phyloP scores from a whole-genome alignment of 345 rosid species.

The Gossypium stocksii region DNA sequence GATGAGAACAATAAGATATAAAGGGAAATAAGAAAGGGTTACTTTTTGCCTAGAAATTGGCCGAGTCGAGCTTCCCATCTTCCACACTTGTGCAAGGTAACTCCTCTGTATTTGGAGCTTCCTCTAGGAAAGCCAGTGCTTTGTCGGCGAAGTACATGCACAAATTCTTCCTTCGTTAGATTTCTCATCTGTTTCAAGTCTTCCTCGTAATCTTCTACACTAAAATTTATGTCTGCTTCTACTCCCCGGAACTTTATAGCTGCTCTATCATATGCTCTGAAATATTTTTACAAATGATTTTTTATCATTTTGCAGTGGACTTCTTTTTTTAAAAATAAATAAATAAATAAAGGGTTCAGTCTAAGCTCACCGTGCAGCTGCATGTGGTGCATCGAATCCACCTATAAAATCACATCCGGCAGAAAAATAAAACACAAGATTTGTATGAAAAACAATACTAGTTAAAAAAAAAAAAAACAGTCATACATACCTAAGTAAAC shows the following conservation, averaged over 20 bases:
- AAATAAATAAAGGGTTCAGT: background rate
- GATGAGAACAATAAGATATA: background rate
- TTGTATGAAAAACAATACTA: background rate
- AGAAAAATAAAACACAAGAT: background rate
- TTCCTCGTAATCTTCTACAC: slow-evolving; percentile 70
- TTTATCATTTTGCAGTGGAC: background rate
- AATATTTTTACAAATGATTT: background rate
- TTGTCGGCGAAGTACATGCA: slow-evolving; percentile 91
- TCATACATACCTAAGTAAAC: slow-evolving; percentile 78
- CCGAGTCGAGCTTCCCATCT: slow-evolving; percentile 99
- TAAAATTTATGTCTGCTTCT: slow-evolving; percentile 92
- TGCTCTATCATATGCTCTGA: slow-evolving; percentile 96
- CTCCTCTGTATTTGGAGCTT: slow-evolving; percentile 95
- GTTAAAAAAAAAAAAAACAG: slow-evolving; percentile 1
- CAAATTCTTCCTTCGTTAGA: slow-evolving; percentile 88
- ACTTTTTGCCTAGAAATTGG: slow-evolving; percentile 92
- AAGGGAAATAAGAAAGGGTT: slow-evolving; percentile 10
- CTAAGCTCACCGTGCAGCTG: slow-evolving; percentile 82
- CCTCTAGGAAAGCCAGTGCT: slow-evolving; percentile 96
- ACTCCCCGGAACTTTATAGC: slow-evolving; percentile 93
- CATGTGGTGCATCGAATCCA: slow-evolving; percentile 99
- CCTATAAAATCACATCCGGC: slow-evolving; percentile 37
- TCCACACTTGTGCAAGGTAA: slow-evolving; percentile 96
- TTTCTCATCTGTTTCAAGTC: slow-evolving; percentile 95
- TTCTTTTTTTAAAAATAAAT: background rate